Conservation (phyloP, 2,329 filamentous ascomycete genomes). For the Mariannaea sp. region DNA sequence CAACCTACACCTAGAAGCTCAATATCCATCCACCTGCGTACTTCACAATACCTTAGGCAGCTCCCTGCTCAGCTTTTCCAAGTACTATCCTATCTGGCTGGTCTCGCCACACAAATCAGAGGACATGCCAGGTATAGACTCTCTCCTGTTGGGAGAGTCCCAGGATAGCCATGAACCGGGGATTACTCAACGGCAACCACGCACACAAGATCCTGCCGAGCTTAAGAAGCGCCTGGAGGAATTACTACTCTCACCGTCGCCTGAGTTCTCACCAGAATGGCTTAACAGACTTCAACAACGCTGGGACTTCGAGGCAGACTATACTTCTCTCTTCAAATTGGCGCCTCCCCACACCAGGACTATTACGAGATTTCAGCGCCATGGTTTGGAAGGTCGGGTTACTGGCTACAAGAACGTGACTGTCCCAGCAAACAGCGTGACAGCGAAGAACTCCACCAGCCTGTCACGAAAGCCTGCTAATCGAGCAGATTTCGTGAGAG, state of each 20-base stretch:
- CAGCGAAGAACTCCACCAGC: constrained; percentile 94
- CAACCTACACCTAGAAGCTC: too few relatives aligned
- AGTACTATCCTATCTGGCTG: too few relatives aligned
- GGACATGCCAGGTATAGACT: constrained; percentile 44
- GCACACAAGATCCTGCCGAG: constrained; percentile 56
- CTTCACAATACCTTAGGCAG: too few relatives aligned
- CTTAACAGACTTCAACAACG: constrained; percentile 85
- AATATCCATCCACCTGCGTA: too few relatives aligned
- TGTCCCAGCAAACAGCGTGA: constrained; percentile 84
- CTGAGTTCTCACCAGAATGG: constrained; percentile 82
- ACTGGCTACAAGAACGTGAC: constrained; percentile 95
- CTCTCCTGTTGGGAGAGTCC: constrained; percentile 37
- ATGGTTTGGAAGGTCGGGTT: constrained; percentile 89
- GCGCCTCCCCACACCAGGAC: constrained; percentile 92
- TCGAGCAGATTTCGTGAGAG: constrained; percentile 88
- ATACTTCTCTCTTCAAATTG: constrained; percentile 82
- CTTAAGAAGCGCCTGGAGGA: constrained; percentile 74
- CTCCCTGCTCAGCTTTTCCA: too few relatives aligned
- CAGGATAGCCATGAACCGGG: constrained; percentile 4
- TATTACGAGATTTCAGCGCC: constrained; percentile 88
- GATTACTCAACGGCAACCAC: constrained; percentile 23
- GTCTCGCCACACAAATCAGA: constrained; percentile 1
- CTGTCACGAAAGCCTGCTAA: constrained; percentile 83
- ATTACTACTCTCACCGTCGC: constrained; percentile 79
- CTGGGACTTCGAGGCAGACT: constrained; percentile 83